Evolutionary conservation across 306 rosid species (phyloP).

Genomic region (Astragalus glycyphyllos): DNA sequence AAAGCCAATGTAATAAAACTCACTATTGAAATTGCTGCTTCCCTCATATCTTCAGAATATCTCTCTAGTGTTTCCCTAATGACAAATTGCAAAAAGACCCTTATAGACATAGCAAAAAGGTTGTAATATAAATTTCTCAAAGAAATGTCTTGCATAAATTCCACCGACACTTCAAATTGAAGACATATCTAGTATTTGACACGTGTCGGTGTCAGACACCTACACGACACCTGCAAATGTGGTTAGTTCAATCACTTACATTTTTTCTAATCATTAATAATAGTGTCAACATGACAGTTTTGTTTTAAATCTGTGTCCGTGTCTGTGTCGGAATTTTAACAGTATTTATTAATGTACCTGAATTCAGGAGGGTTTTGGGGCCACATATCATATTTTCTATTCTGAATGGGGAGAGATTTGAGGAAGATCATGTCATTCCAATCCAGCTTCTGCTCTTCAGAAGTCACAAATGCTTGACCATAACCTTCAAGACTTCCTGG

Average conservation of each 20-base stretch:
- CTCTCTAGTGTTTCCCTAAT: conserved; percentile 51
- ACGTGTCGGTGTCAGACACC: too few species aligned
- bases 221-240: too few species aligned
- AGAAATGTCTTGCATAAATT: too few species aligned
- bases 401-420: conserved; percentile 46
- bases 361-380: conserved; percentile 57
- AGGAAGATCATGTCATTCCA: conserved; percentile 68
- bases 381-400: conserved; percentile 54
- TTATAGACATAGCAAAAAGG: conserved; percentile 20
- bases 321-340: not conserved
- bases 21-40: conserved; percentile 43
- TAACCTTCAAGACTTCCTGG: conserved; percentile 58
- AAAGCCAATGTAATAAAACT: conserved; percentile 52
- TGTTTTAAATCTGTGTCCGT: too few species aligned
- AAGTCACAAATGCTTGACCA: conserved; percentile 62
- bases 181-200: too few species aligned
- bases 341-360: conserved; percentile 38
- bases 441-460: conserved; percentile 49
- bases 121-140: too few species aligned
- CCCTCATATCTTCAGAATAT: conserved; percentile 54
- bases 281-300: too few species aligned
- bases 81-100: conserved; percentile 12
- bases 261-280: too few species aligned
- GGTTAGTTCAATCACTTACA: too few species aligned
- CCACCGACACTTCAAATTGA: too few species aligned